Conservation (phyloP, 2,329 filamentous ascomycete genomes). For the Truncatella angustata region DNA sequence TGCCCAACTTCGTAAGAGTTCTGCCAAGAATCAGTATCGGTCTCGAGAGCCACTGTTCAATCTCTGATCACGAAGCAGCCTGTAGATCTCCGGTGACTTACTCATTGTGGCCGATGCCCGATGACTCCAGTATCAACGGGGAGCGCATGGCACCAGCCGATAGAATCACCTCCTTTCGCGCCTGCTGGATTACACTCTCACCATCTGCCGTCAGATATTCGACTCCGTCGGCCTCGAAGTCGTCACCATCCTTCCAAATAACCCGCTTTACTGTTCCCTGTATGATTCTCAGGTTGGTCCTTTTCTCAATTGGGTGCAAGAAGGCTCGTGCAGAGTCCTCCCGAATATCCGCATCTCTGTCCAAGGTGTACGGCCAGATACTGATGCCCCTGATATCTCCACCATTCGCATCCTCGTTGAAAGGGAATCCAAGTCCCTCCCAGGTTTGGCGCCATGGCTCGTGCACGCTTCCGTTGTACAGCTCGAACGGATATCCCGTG, state of each 20-base stretch:
- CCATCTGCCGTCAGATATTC: constrained; percentile 37
- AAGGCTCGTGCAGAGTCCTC: constrained; percentile 41
- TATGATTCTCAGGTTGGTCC: constrained; percentile 37
- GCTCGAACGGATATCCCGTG: constrained; percentile 32
- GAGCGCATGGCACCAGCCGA: constrained; percentile 49
- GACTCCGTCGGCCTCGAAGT: constrained; percentile 24
- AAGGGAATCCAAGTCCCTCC: constrained; percentile 27
- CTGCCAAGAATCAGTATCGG: constrained; percentile 16
- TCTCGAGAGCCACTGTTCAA: too few species aligned
- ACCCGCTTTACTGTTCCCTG: constrained; percentile 34
- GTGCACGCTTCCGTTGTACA: constrained; percentile 33
- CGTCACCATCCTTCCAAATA: constrained; percentile 22
- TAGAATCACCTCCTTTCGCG: constrained; percentile 44
- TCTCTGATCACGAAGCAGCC: too few species aligned
- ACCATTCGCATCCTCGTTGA: constrained; percentile 36
- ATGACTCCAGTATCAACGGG: constrained; percentile 51
- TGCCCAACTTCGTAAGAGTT: constrained; percentile 39
- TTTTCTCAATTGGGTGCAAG: constrained; percentile 34
- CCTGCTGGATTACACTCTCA: constrained; percentile 29
- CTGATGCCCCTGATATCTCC: constrained; percentile 37
- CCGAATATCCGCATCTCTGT: constrained; percentile 33
- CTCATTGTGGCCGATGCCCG: constrained; percentile 46
- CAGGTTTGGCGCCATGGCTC: constrained; percentile 29
- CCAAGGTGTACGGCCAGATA: constrained; percentile 38
- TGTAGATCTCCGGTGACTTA: too few species aligned